These are phyloP conservation scores for Clavaria fumosa DNA, from an alignment of 768 basidiomycete species.

Conservation along the genomic window DNA sequence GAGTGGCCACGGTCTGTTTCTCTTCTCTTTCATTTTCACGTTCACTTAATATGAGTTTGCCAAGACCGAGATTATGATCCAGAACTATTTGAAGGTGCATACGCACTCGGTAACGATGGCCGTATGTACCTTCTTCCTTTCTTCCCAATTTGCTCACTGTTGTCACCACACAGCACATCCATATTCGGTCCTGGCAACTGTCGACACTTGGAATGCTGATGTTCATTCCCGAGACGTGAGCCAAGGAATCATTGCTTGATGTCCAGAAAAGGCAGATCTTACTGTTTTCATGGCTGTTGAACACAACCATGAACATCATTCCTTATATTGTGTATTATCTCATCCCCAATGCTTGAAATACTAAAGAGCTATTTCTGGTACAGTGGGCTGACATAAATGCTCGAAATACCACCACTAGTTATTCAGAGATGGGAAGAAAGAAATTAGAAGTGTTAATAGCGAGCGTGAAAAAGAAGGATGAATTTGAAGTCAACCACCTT, in stretches of 20 bases:
- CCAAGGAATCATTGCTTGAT: slow-evolving; percentile 1
- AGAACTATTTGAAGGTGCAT: slow-evolving; percentile 12
- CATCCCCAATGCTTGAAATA: slow-evolving; percentile 3
- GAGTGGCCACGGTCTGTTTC: slow-evolving; percentile 12
- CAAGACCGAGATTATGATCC: slow-evolving; percentile 12
- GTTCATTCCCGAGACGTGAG: slow-evolving; percentile 4
- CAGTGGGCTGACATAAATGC: no score
- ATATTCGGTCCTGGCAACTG: slow-evolving; percentile 5
- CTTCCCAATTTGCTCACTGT: slow-evolving; percentile 5
- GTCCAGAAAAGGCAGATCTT: slow-evolving; percentile 1
- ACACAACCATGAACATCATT: slow-evolving; percentile 5
- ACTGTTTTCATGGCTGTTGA: slow-evolving; percentile 3
- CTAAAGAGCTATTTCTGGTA: slow-evolving; percentile 4
- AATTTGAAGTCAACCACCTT: no score
- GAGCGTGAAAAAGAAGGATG: no score
- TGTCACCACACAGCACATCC: slow-evolving; percentile 5
- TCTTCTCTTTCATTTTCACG: slow-evolving; percentile 7
- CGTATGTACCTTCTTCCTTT: slow-evolving; percentile 3
- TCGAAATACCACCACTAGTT: no score
- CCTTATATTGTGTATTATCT: slow-evolving; percentile 3
- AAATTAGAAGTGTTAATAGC: no score
- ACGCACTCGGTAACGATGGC: slow-evolving; percentile 4
- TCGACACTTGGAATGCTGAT: slow-evolving; percentile 6
- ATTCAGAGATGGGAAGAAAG: no score
- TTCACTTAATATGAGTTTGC: slow-evolving; percentile 5